Base-by-base conservation (phyloP, 2,329 filamentous ascomycete genomes). In the Leptographium procerum region DNA sequence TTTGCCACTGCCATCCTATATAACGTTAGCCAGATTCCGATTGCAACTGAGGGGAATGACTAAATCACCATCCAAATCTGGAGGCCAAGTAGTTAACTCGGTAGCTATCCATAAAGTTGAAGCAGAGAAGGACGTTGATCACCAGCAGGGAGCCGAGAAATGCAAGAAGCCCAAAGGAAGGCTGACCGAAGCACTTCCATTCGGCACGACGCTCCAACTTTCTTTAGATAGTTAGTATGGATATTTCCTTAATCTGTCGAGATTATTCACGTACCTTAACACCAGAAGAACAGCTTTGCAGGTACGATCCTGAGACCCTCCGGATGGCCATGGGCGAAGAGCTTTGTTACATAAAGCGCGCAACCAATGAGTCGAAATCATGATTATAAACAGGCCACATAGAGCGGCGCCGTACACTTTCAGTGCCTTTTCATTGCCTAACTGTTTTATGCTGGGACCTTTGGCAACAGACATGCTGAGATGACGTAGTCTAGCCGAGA, bases 1-100 rank as follows among this genome's bases (percentile, higher is more conserved):
- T 84, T 84, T 31, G 57, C 60, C 3, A 45, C 48, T 14, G 55
- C 58, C 48, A 61, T 31, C 58, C 58, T 60, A 33, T 3, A 19
- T 10, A 24, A 1, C 13, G 22, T 52, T 22, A 56, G 34, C 2
- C 9, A 40, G 22, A 52, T 4, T 52, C 13, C 8, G 8, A 10
- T 8, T 40, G 33, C n/a, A 5, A 47, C 59, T 28, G 13, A 33
- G 7, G 19, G n/a, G 16, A 11, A 31, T 14, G 22, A 9, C 2
- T 1, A 29, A 16, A 45, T 22, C 48, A 55, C 60, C 60, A 61
- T 26, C 60, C 60, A 55, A 60, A 58, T 26, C 60, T 53, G 5
- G 60, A 61, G 1, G 60, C 60, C 4, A 55, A 33, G 26, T 43
- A 34, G 22, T 61, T 61, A 1, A 60, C 31, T 24, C 33, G 58